Base-by-base conservation (phyloP, 148 eudicot species). In the Rhododendron mucronatum region DNA sequence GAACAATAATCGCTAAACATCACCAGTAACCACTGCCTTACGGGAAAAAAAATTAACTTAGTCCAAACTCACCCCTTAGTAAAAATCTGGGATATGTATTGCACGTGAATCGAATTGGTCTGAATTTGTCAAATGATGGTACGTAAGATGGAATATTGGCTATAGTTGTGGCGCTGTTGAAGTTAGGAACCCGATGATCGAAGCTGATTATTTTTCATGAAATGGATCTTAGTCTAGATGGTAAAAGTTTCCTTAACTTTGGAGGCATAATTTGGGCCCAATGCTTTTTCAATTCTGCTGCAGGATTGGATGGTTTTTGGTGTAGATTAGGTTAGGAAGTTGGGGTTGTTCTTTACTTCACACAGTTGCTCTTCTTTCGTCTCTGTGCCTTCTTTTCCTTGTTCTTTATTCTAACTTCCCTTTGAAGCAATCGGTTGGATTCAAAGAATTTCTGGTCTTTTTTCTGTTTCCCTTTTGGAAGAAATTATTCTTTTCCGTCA, bases 361-460 rank as follows among this genome's bases (percentile, higher is more conserved):
- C 86, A 84, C 82, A 84, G 84, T 86, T 65, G 44, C 73, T 61
- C 83, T 86, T 81, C 44, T 48, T 81, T 84, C 26, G 18, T 39
- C 48, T 87, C 45, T 1, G 39, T 73, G 77, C 76, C 83, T 87
- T 67, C 87, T 77, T 82, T 80, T 78, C 50, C 85, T 81, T 78
- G 44, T 85, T 82, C 82, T 77, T 45, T 75, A 65, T 69, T 41
- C 6, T 59, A 67, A 67, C 89, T 89, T 83, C 82, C 15, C 28
- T 86, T 85, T 90, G 91, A 87, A 88, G 92, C 90, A 86, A 89
- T 88, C 89, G 87, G 63, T 83, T 35, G 84, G 44, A 76, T 61
- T 45, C 73, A 81, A 82, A 83, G 61, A 78, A 51, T 85, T 81
- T 28, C 33, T 39, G 21, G 15, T 79, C 30, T 14, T 55, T 63